Evolutionary conservation across 1,139 yeast genomes (phyloP), one percentile per base, ranked within the genome.

Genomic region (Suhomyces chickasaworum): DNA sequence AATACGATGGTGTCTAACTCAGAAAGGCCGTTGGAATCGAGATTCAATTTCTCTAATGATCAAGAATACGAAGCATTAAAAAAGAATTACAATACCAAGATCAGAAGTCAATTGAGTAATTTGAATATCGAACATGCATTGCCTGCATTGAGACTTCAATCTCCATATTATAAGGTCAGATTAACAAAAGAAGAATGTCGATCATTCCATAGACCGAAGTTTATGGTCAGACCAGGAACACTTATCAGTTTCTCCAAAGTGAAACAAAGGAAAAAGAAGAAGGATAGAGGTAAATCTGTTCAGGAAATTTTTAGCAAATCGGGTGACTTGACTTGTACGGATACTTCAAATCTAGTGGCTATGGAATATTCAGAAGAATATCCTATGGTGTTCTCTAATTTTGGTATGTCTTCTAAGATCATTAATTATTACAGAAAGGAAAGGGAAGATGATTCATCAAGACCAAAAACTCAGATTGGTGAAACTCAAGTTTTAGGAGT

Each of bases 401-500:
- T 86, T 64, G 99, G 99, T 49, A 95, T 95, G 99, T 96, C 97
- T 7, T 86, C 93, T 31, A 93, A 93, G 62, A 71, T 95, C 51
- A 87, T 95, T 56, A 95, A 95, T 59, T 95, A 95, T 61, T 95
- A 95, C 64, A 77, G 99, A 54, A 91, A 93, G 62, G 83, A 81
- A 52, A 77, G 76, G 49, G 89, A 86, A 13, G 93, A 88, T 45
- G 99, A 95, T 61, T 80, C 82, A 6, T 76, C 87, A 4, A 80
- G 99, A 52, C 99, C 99, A 0, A 91, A 91, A 58, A 76, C 91
- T 8, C 81, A 89, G 1, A 77, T 90, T 37, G 99, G 99, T 43
- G 99, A 95, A 64, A 93, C 99, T 0, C 95, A 89, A 66, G 97
- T 95, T 2, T 73, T 95, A 35, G 97, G 97, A 15, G 89, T 89